A percentile compares a stretch with the other conserved stretches of the same genome.
phyloP scores from a whole-genome alignment of 2,329 filamentous ascomycete species.

The Domatiomyces catenatus region DNA sequence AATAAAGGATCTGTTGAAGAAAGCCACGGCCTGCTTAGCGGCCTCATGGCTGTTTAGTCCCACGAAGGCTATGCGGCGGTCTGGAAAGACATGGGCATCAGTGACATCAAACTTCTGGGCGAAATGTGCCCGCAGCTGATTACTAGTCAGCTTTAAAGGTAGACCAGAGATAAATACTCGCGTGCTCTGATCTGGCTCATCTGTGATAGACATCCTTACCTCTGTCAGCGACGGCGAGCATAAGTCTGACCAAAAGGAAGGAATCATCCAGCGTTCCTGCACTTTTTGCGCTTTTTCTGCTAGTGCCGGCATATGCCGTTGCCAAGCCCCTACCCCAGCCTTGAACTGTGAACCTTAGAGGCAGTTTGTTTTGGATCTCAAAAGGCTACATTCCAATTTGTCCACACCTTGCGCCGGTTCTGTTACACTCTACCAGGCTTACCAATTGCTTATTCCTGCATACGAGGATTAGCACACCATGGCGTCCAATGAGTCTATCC shows the following conservation, averaged over 20 bases:
- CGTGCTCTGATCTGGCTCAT: slow-evolving; percentile 29
- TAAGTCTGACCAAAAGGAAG: slow-evolving; percentile 1
- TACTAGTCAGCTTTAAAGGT: slow-evolving; percentile 69
- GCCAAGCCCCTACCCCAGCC: background rate
- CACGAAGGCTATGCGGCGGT: slow-evolving; percentile 86
- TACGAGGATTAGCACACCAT: slow-evolving; percentile 3
- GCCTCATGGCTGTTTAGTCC: slow-evolving; percentile 75
- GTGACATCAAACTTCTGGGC: slow-evolving; percentile 62
- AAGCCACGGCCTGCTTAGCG: slow-evolving; percentile 70
- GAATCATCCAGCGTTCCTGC: background rate
- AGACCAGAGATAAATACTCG: slow-evolving; percentile 58
- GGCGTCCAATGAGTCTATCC: slow-evolving; percentile 13
- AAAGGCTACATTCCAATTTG: background rate
- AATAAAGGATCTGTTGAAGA: slow-evolving; percentile 91
- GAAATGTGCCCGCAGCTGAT: slow-evolving; percentile 81
- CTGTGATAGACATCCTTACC: background rate
- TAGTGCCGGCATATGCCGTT: background rate
- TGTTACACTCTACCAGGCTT: background rate
- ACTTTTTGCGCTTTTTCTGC: background rate
- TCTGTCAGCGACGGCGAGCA: background rate
- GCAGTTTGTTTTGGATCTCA: background rate
- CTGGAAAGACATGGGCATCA: slow-evolving; percentile 79
- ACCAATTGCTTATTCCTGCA: background rate
- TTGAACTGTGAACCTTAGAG: background rate
- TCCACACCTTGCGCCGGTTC: background rate